These are phyloP conservation scores for Pythium biforme DNA, from an alignment of 352 stramenopile genomes.

Conservation along the genomic window DNA sequence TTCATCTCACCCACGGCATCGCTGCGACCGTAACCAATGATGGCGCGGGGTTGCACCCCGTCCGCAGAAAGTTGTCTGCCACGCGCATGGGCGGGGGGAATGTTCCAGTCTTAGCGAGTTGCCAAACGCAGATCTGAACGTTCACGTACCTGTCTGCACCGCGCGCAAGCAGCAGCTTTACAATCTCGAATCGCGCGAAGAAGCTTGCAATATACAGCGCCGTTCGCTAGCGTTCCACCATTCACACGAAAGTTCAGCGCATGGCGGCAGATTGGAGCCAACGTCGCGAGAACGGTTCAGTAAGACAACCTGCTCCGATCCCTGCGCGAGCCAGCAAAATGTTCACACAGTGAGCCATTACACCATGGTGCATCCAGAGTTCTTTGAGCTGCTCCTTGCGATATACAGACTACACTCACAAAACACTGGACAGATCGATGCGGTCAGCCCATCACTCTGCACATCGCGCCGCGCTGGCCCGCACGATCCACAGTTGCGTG, in stretches of 20 bases:
- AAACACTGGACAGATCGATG: slow-evolving; percentile 23
- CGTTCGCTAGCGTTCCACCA: slow-evolving; percentile 37
- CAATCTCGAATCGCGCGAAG: slow-evolving; percentile 50
- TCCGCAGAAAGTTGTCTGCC: slow-evolving; percentile 51
- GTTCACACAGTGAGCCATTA: slow-evolving; percentile 3
- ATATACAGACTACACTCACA: slow-evolving; percentile 16
- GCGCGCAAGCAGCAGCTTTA: slow-evolving; percentile 41
- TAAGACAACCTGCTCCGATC: slow-evolving; percentile 19
- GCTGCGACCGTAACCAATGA: slow-evolving; percentile 42
- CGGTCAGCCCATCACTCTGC: slow-evolving; percentile 8
- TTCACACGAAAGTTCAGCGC: not conserved
- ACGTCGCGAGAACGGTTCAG: slow-evolving; percentile 8
- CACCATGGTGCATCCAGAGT: too few species aligned
- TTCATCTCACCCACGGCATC: slow-evolving; percentile 66
- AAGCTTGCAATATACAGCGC: slow-evolving; percentile 70
- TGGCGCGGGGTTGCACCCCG: slow-evolving; percentile 38
- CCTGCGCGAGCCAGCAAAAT: slow-evolving; percentile 5
- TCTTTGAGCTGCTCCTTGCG: too few species aligned
- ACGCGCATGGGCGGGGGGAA: not conserved
- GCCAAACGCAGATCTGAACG: not conserved
- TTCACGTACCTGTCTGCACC: slow-evolving; percentile 61
- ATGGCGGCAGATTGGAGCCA: not conserved
- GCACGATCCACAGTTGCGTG: not conserved
- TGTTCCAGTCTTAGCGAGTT: not conserved
- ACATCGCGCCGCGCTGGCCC: too few species aligned